Base-by-base conservation (phyloP, 108 stramenopile species). In the Cylindrotheca fusiformis region DNA sequence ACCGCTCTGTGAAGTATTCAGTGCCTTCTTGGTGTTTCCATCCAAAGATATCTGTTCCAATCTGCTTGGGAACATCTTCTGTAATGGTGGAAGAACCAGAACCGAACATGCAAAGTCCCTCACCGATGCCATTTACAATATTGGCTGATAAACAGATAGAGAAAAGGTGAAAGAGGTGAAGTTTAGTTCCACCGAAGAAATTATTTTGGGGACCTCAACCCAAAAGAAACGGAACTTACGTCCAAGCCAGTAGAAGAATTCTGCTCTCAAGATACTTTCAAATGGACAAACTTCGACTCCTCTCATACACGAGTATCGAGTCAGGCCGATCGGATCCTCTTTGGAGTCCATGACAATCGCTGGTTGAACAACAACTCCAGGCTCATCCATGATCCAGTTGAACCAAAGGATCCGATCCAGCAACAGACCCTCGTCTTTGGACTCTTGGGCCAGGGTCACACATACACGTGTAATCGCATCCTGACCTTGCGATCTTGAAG, bases 321-420 rank as follows among this genome's bases (percentile, higher is more conserved):
- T 51, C 6, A 51, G 50, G 5, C 23, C 20, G 23, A 22, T 22
- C 5, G 50, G n/a, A 51, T n/a, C 19, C n/a, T 8, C 6, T 5
- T n/a, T 8, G 5, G 50, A 51, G n/a, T 51, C 50, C 50, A 51
- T 51, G 20, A 51, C 50, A n/a, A 51, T 51, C 5, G 50, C 19
- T 22, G 20, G 23, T n/a, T 51, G 50, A 6, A 22, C 23, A n/a
- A 51, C 50, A 6, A 22, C 50, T 14, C n/a, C 20, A 51, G 50
- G 50, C 20, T 51, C n/a, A 22, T 51, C 50, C 4, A n/a, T n/a
- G 23, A 51, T 51, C 19, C 19, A 51, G n/a, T 51, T 22, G n/a
- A 51, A 51, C 50, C 50, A 51, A 19, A 51, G n/a, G 50, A 51
- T 22, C 23, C 50, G 19, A 22, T 51, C 50, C 50, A 51, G 23